phyloP scores from a whole-genome alignment of 208 protist genomes.

The Wallacemonas sp. region DNA sequence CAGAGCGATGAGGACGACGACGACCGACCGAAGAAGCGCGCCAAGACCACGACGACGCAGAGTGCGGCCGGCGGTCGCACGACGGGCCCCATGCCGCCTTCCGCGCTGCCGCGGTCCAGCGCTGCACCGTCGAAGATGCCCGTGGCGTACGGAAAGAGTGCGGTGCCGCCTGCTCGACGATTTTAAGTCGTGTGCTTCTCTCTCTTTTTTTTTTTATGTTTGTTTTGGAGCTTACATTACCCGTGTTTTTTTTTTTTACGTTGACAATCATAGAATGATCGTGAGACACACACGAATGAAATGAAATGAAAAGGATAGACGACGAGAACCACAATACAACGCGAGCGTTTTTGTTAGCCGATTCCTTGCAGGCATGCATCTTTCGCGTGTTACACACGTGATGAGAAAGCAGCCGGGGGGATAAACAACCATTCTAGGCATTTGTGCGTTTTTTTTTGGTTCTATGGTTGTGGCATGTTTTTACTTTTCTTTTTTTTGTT shows the following conservation, averaged over 20 bases:
- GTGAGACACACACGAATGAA: too few relatives aligned
- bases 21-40: conserved; percentile 19
- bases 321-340: too few relatives aligned
- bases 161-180: conserved; percentile 57
- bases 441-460: too few relatives aligned
- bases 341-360: too few relatives aligned
- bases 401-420: too few relatives aligned
- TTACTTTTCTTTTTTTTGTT: too few relatives aligned
- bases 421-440: too few relatives aligned
- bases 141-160: conserved; percentile 23
- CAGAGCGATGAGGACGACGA: conserved; percentile 70
- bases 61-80: not conserved
- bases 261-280: not conserved
- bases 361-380: too few relatives aligned
- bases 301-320: too few relatives aligned
- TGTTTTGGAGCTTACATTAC: conserved; percentile 19
- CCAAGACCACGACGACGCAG: conserved; percentile 17
- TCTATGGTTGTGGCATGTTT: too few relatives aligned
- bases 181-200: conserved; percentile 39
- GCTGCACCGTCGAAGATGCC: conserved; percentile 30
- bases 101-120: conserved; percentile 17
- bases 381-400: too few relatives aligned
- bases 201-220: conserved; percentile 12
- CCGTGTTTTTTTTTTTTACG: not conserved
- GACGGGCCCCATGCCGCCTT: not conserved